Evolutionary conservation across 179 eudicot species (phyloP).

Genomic region (Drosera spatulata): DNA sequence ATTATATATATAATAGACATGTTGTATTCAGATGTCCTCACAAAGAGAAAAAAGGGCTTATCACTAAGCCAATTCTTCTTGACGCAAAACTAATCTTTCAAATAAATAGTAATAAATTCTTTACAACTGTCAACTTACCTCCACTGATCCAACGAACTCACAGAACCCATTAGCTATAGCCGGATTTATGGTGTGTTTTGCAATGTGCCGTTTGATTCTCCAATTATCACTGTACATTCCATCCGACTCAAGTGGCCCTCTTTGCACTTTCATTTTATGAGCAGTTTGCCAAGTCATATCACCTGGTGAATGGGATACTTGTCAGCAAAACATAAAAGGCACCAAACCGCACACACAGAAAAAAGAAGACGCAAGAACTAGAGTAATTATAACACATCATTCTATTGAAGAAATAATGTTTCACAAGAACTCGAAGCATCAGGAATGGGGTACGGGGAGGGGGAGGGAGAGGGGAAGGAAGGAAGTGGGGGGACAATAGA

Average conservation of each 20-base stretch:
- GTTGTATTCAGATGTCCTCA: no score
- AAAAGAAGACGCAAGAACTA: no score
- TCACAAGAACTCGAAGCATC: no score
- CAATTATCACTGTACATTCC: slow-evolving; percentile 56
- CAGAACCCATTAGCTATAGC: slow-evolving; percentile 88
- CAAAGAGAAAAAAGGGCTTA: no score
- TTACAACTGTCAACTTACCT: slow-evolving; percentile 31
- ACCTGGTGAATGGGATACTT: slow-evolving; percentile 35
- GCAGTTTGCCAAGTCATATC: slow-evolving; percentile 96
- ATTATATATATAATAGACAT: no score
- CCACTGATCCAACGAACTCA: slow-evolving; percentile 69
- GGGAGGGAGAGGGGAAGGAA: no score
- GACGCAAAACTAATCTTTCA: neutral
- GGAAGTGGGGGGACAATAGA: neutral
- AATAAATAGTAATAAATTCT: neutral
- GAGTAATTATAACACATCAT: no score
- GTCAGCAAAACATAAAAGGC: no score
- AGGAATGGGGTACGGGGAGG: no score
- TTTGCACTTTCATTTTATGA: slow-evolving; percentile 76
- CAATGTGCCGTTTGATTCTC: slow-evolving; percentile 74
- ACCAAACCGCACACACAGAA: no score
- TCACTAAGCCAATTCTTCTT: no score
- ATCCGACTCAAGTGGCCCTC: slow-evolving; percentile 50
- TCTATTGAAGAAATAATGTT: no score
- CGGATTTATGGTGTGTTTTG: slow-evolving; percentile 89